Evolutionary conservation across 495 filamentous ascomycete species (phyloP), one percentile per base, ranked within the genome.

Genomic region (Xylaria palmicola): DNA sequence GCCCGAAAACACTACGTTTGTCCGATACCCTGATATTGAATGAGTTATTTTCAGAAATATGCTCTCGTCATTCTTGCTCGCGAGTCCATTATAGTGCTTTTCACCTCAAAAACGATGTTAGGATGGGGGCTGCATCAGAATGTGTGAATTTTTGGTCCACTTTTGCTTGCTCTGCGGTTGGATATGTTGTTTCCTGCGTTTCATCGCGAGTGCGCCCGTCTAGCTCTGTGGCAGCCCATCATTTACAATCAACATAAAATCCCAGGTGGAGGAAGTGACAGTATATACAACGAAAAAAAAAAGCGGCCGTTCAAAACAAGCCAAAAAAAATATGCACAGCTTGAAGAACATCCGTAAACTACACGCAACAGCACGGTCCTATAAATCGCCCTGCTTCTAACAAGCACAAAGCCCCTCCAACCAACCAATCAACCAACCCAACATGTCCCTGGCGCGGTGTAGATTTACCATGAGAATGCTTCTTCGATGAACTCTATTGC

Each of bases 401-500:
- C 20, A 20, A 4, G 37, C 60, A 17, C 2, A 5, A 58, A 62
- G 32, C 32, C 20, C 53, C 13, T 26, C 32, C 47, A 27, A n/a
- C 41, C 39, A 20, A 32, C 29, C 19, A 29, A 44, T 24, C 10
- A 50, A 34, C 3, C n/a, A n/a, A n/a, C n/a, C n/a, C n/a, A n/a
- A n/a, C n/a, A n/a, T n/a, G n/a, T n/a, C 13, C 50, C 34, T 9
- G 2, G 7, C 6, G 50, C 5, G 12, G 20, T 20, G 17, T 27
- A 9, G n/a, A 36, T 45, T 27, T 81, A 90, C 89, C 89, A 93
- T 13, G 89, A 93, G 76, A 98, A 98, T 44, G 91, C 90, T 78
- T 98, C 94, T 72, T 98, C 94, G 22, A 93, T 81, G 74, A 98
- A 97, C 72, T 97, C 92, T 17, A 98, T 79, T 30, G 80, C 83